Base-by-base conservation (phyloP, 345 rosid species). In the Eucalyptus polybractea region DNA sequence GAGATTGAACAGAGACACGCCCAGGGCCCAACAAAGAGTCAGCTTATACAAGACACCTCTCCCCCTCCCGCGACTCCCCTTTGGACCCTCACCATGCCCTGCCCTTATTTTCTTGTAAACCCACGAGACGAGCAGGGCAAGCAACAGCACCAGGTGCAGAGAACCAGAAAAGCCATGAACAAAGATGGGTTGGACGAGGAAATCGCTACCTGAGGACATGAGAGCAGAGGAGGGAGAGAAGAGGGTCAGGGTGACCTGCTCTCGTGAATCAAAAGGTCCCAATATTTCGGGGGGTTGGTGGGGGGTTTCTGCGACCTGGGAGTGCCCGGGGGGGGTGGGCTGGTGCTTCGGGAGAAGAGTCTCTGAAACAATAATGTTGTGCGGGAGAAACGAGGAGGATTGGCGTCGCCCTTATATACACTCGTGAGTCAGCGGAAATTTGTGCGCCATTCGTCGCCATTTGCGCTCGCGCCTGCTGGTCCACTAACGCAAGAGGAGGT, bases 1-100 rank as follows among this genome's bases (percentile, higher is more conserved):
- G 85, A 92, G 51, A 90, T 90, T 93, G 83, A 93, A 90, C 91
- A 90, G 47, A 6, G 95, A 93, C 86, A 94, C 90, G 62, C 93
- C 87, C 17, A 91, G 60, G 85, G 94, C 93, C 90, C 91, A 92
- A 58, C 90, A 44, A 86, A 93, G 15, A 45, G 83, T 76, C 33
- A 53, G 45, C 29, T 87, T 87, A 60, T 87, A 54, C 37, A 19
- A 19, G 50, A 29, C 33, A 60, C 31, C 37, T 1, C 80, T 54
- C 80, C 7, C 22, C 56, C 62, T 86, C 50, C 45, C 54, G 16
- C 17, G 44, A 50, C 60, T 50, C 50, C 45, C 62, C 29, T 86
- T 86, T 6, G 87, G 33, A 51, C 29, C 27, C 27, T 86, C 87
- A 50, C 54, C 65, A 31, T 86, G 45, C 40, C 87, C 44, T 51